These are phyloP conservation scores for Musa itinerans DNA, from an alignment of 176 grass and related monocot genomes.

Conservation along the genomic window DNA sequence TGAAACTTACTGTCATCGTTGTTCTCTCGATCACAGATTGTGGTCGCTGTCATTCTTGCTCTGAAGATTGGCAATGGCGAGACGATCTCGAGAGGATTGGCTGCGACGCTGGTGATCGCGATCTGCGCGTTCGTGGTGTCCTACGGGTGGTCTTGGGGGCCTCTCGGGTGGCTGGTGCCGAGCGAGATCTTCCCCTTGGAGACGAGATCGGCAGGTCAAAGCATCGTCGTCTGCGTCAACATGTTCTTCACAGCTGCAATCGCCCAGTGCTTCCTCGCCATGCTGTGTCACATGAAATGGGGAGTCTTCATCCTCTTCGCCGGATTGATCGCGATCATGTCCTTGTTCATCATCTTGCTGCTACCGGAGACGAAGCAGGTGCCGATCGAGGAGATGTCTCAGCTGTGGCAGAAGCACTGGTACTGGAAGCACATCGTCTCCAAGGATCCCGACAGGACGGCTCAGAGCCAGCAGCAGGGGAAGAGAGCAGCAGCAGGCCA, in stretches of 20 bases:
- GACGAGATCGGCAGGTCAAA: conserved; percentile 87
- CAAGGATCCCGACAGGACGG: conserved; percentile 31
- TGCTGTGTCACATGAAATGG: conserved; percentile 76
- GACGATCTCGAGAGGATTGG: conserved; percentile 49
- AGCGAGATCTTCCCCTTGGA: conserved; percentile 94
- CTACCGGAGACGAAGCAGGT: conserved; percentile 98
- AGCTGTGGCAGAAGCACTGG: conserved; percentile 87
- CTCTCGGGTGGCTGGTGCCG: conserved; percentile 86
- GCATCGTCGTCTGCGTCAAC: conserved; percentile 95
- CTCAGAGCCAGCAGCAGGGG: conserved; percentile 13
- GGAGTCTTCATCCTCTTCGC: conserved; percentile 91
- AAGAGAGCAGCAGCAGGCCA: no score
- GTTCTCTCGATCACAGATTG: conserved; percentile 22
- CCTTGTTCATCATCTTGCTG: conserved; percentile 64
- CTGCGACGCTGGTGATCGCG: conserved; percentile 53
- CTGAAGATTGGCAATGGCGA: conserved; percentile 64
- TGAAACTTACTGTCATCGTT: background rate
- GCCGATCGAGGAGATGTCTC: conserved; percentile 91
- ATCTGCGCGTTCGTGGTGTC: conserved; percentile 87
- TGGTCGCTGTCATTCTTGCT: conserved; percentile 53
- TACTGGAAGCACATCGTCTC: conserved; percentile 79
- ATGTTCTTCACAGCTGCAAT: conserved; percentile 94
- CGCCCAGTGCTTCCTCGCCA: conserved; percentile 95
- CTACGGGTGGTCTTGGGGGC: conserved; percentile 94
- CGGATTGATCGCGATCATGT: conserved; percentile 70